Base-by-base conservation (phyloP, 2,329 filamentous ascomycete genomes). In the Colletotrichum caudatum region DNA sequence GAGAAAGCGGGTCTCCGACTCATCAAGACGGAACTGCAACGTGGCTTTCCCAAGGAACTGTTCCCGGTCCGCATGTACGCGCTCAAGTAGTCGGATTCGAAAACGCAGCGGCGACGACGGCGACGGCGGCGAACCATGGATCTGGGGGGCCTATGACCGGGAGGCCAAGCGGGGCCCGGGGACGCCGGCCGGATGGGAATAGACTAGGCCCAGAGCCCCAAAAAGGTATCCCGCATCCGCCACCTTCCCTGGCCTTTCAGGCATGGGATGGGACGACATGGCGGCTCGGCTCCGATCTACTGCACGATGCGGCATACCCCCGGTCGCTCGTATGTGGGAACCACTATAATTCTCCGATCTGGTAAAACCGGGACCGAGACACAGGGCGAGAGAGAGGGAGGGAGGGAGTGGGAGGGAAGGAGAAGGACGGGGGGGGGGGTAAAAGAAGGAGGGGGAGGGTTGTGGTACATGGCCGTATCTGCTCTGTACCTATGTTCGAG, bases 41-140 rank as follows among this genome's bases (percentile, higher is more conserved):
- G 86, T 48, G 93, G 93, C 0, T 91, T 96, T 20, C 90, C 91
- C 1, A 89, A 87, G 56, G 86, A 87, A 54, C 79, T 97, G 41
- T 91, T 91, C 75, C 92, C 93, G 0, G 92, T 97, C 23, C 88
- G 89, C 76, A 92, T 92, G 80, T 97, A 94, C 81, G 94, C 93
- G 1, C 81, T 97, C 76, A 89, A 88, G 75, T 73, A 64, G 64
- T 37, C 46, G 16, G 35, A 3, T 29, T 33, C n/a, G 16, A 65
- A 72, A 53, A 48, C 11, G 16, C 59, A 60, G 64, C 63, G 67
- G 46, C n/a, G 46, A n/a, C 51, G 51, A 29, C 64, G 51, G 23
- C 64, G 48, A 53, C 57, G 59, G 64, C 56, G 64, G 73, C 69
- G 68, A 71, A 53, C 53, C 69, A 71, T 69, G 69, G 64, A 63